Conservation (phyloP, 768 basidiomycete species). For the Rubroboletus satanas region DNA sequence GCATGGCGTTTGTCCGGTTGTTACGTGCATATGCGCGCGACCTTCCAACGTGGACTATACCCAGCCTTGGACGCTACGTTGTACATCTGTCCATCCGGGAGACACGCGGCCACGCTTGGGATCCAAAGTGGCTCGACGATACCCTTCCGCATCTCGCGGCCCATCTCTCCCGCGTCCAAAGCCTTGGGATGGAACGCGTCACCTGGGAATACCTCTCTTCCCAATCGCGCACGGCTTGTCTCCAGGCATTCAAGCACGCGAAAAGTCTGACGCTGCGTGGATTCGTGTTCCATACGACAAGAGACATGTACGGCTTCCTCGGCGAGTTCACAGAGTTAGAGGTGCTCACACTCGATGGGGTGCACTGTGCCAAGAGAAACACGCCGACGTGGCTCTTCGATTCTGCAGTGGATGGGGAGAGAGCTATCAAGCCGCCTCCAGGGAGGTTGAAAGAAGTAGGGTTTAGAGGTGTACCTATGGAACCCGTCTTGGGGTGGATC, state of each 20-base stretch:
- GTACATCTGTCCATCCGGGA: conserved; percentile 25
- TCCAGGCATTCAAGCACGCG: conserved; percentile 21
- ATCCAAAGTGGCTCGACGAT: conserved; percentile 32
- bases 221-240: conserved; percentile 23
- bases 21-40: conserved; percentile 23
- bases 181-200: conserved; percentile 28
- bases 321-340: conserved; percentile 28
- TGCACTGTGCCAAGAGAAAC: conserved; percentile 23
- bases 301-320: conserved; percentile 28
- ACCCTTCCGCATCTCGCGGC: conserved; percentile 23
- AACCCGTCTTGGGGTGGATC: conserved; percentile 30
- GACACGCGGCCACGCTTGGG: conserved; percentile 31
- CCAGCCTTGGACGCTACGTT: conserved; percentile 57
- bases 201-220: conserved; percentile 33
- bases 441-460: conserved; percentile 25
- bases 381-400: conserved; percentile 12
- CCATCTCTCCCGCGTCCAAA: conserved; percentile 20
- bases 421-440: conserved; percentile 14
- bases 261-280: conserved; percentile 21
- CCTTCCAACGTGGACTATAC: conserved; percentile 33
- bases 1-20: conserved; percentile 20
- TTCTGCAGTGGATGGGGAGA: conserved; percentile 5
- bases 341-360: conserved; percentile 27
- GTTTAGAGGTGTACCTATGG: conserved; percentile 21
- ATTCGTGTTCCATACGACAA: conserved; percentile 25